phyloP scores from a whole-genome alignment of 257 asterid species.

The Fraxinus cuspidata region DNA sequence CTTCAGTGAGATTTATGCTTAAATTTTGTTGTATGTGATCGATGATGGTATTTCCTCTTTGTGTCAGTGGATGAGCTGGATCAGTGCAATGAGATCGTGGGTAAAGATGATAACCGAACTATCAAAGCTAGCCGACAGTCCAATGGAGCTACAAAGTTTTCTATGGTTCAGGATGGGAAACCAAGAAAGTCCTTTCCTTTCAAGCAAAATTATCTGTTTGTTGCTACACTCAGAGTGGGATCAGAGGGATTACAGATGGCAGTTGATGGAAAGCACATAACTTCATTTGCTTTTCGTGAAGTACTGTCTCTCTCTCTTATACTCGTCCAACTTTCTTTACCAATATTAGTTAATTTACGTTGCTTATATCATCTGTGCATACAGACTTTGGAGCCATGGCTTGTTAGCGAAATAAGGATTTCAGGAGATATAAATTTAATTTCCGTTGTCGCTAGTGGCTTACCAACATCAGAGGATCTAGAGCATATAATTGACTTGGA shows the following conservation, averaged over 20 bases:
- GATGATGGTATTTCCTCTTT: slow-evolving; percentile 27
- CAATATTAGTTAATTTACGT: slow-evolving; percentile 15
- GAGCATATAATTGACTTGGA: slow-evolving; percentile 79
- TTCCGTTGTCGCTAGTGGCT: slow-evolving; percentile 88
- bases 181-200: slow-evolving; percentile 80
- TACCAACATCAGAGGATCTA: slow-evolving; percentile 90
- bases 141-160: slow-evolving; percentile 43
- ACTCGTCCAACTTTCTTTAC: slow-evolving; percentile 12
- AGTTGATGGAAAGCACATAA: slow-evolving; percentile 94
- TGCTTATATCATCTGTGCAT: slow-evolving; percentile 21
- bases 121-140: slow-evolving; percentile 35
- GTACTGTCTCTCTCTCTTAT: slow-evolving; percentile 41
- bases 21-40: slow-evolving; percentile 24
- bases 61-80: slow-evolving; percentile 89
- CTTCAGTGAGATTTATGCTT: slow-evolving; percentile 7
- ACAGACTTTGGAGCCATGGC: slow-evolving; percentile 98
- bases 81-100: slow-evolving; percentile 76
- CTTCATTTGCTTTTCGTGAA: slow-evolving; percentile 90
- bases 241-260: slow-evolving; percentile 97
- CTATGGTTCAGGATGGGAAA: slow-evolving; percentile 60
- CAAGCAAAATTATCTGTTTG: slow-evolving; percentile 81
- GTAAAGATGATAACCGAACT: slow-evolving; percentile 63
- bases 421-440: slow-evolving; percentile 79
- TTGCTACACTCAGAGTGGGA: slow-evolving; percentile 86
- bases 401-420: slow-evolving; percentile 80